Percentiles rank a stretch among this genome's conserved stretches.
These are phyloP conservation scores for Paraleonurus japonicus DNA, from an alignment of 257 asterid genomes.

Conservation along the genomic window DNA sequence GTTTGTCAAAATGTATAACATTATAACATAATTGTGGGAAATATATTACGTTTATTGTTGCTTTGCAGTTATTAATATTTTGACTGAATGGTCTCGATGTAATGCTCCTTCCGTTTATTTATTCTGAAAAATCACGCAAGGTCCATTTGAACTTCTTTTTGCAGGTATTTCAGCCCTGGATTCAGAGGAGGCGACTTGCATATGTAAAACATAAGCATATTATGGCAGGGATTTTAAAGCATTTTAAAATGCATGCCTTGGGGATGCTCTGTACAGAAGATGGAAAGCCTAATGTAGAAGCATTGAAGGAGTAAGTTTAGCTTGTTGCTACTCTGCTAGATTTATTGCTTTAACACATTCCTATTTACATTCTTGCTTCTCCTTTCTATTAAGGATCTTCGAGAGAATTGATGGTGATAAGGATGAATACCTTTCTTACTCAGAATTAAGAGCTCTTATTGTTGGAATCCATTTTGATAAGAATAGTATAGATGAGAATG, in stretches of 20 bases:
- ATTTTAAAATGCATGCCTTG: constrained; percentile 51
- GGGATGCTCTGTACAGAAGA: constrained; percentile 69
- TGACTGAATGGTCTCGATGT: not conserved
- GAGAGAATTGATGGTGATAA: constrained; percentile 51
- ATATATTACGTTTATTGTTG: not conserved
- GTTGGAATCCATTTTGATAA: constrained; percentile 68
- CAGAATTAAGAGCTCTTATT: constrained; percentile 70
- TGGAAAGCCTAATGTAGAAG: constrained; percentile 63
- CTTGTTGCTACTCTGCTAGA: not conserved
- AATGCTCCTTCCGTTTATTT: not conserved
- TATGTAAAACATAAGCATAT: constrained; percentile 79
- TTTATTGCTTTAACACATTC: not conserved
- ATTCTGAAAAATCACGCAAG: not conserved
- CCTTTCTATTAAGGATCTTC: constrained; percentile 49
- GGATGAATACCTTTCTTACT: constrained; percentile 55
- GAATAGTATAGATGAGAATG: constrained; percentile 50
- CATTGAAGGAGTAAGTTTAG: constrained; percentile 48
- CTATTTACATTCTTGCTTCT: not conserved
- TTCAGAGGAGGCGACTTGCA: constrained; percentile 70
- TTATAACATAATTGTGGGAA: not conserved
- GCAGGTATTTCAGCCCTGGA: constrained; percentile 83
- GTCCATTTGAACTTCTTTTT: constrained; percentile 18
- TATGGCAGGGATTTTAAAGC: constrained; percentile 70
- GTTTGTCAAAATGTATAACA: no score
- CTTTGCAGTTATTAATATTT: not conserved